A percentile compares a stretch with the other conserved stretches of the same genome.
Evolutionary conservation across 805 yeast genomes (phyloP).

Genomic region (Yarrowia sp.): DNA sequence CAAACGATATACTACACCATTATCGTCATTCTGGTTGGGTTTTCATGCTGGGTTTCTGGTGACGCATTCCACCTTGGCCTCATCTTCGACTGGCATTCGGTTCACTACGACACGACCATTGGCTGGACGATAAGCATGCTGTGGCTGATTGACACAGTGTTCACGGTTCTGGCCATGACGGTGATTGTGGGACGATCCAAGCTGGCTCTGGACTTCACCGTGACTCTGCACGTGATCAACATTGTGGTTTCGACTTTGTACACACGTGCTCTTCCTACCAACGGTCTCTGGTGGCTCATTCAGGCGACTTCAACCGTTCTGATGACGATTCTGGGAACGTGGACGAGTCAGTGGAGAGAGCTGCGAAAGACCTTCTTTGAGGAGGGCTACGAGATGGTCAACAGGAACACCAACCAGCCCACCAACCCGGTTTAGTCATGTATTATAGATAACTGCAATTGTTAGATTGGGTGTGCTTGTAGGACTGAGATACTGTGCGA

Average conservation of each 20-base stretch:
- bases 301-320: constrained; percentile 66
- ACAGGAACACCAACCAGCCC: not conserved
- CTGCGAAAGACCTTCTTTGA: constrained; percentile 86
- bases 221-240: constrained; percentile 86
- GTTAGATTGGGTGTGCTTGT: no score
- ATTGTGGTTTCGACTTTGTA: constrained; percentile 65
- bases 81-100: constrained; percentile 77
- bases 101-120: constrained; percentile 70
- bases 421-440: not conserved
- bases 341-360: constrained; percentile 90
- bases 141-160: constrained; percentile 80
- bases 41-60: constrained; percentile 69
- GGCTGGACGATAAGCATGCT: constrained; percentile 71
- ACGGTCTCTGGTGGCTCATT: constrained; percentile 79
- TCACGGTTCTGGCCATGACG: constrained; percentile 82
- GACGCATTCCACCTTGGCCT: constrained; percentile 63
- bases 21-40: constrained; percentile 63
- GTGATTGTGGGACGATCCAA: constrained; percentile 88
- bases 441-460: no score
- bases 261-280: constrained; percentile 64
- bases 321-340: constrained; percentile 79
- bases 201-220: constrained; percentile 92
- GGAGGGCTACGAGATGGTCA: constrained; percentile 32
- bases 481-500: no score
- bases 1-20: constrained; percentile 77